These are phyloP conservation scores for Berkeleyomyces rouxiae DNA, from an alignment of 2,329 filamentous ascomycete species.

Conservation along the genomic window DNA sequence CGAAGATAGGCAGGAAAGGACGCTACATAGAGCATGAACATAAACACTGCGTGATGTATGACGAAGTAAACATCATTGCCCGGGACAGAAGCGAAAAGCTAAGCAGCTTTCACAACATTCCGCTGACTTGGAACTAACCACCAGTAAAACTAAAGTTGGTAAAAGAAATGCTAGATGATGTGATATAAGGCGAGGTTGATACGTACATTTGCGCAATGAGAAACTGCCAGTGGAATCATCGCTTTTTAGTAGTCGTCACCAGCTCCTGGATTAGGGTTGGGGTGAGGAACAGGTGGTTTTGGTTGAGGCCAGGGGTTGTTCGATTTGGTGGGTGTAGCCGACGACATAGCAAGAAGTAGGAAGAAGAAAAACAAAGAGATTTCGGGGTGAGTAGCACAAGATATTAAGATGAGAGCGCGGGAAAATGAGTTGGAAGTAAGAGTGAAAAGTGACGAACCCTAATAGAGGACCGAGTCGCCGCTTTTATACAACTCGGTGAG, in stretches of 20 bases:
- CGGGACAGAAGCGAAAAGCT: too few species aligned
- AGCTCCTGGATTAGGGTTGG: conserved; percentile 16
- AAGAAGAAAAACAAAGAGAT: not conserved
- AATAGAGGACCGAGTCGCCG: not conserved
- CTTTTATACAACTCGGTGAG: not conserved
- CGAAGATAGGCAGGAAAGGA: too few species aligned
- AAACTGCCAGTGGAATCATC: not conserved
- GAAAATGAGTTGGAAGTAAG: not conserved
- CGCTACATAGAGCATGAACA: too few species aligned
- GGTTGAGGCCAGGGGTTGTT: conserved; percentile 20
- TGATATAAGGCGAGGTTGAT: too few species aligned
- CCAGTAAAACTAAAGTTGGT: too few species aligned
- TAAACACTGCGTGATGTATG: too few species aligned
- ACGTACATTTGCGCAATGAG: too few species aligned
- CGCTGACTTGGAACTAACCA: too few species aligned
- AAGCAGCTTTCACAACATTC: too few species aligned
- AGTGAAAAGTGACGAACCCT: not conserved
- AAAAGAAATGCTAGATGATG: too few species aligned
- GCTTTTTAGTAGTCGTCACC: not conserved
- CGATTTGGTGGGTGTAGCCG: not conserved
- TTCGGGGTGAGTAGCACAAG: not conserved
- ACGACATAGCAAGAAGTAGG: not conserved
- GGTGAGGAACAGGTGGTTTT: conserved; percentile 20
- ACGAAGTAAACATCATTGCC: too few species aligned
- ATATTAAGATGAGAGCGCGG: not conserved